These are phyloP conservation scores for Coemansia sp. DNA, from an alignment of 192 early-diverging fungal species.

Conservation along the genomic window DNA sequence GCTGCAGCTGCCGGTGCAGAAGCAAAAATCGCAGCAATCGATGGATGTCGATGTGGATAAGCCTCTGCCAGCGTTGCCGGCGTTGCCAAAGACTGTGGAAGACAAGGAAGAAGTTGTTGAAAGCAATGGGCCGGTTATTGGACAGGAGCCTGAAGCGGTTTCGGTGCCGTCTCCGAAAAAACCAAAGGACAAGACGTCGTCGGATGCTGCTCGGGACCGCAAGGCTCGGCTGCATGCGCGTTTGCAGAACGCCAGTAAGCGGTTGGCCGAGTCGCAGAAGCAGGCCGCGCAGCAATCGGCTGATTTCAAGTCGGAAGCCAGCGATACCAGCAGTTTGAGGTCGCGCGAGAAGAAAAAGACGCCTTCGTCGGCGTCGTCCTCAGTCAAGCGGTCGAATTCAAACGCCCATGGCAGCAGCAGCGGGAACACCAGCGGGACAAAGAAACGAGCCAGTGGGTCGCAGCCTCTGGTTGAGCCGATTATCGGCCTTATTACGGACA, in stretches of 20 bases:
- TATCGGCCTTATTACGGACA: background rate
- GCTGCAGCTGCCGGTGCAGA: constrained; percentile 10
- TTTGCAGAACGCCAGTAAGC: constrained; percentile 35
- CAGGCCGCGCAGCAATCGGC: constrained; percentile 9
- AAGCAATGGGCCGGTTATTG: background rate
- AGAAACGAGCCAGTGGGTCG: background rate
- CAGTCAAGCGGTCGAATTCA: constrained; percentile 5
- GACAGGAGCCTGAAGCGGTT: background rate
- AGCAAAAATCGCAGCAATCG: background rate
- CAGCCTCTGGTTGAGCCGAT: background rate
- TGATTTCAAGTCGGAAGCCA: background rate
- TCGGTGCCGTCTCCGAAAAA: background rate
- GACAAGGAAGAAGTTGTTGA: background rate
- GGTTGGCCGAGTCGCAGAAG: constrained; percentile 33
- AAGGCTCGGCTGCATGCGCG: constrained; percentile 35
- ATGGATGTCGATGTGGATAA: constrained; percentile 18
- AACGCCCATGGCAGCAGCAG: background rate
- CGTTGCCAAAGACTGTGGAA: background rate
- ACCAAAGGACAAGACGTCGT: constrained; percentile 7
- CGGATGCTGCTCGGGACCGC: constrained; percentile 21
- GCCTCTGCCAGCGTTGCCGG: constrained; percentile 25
- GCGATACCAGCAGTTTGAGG: constrained; percentile 2
- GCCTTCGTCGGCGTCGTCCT: background rate
- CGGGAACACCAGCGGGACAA: background rate
- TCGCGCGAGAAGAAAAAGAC: constrained; percentile 1